phyloP scores from a whole-genome alignment of 2,329 filamentous ascomycete genomes.

The Colletotrichum scovillei region DNA sequence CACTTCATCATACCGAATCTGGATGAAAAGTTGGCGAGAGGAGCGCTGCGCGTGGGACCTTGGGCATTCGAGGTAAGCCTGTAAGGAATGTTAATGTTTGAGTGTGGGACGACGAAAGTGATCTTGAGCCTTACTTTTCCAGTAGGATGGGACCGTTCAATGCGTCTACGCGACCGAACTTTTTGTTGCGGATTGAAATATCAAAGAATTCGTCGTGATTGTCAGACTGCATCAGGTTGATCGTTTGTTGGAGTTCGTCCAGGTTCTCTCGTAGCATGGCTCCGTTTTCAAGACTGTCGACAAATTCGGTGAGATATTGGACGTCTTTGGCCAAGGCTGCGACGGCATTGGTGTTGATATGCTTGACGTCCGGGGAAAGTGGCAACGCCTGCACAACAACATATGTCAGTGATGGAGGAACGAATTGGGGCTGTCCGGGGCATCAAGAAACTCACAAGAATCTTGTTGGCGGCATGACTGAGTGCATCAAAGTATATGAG shows the following conservation, averaged over 20 bases:
- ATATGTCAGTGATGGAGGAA: neutral
- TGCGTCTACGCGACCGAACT: slow-evolving; percentile 92
- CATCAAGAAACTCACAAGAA: slow-evolving; percentile 67
- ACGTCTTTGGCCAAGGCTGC: slow-evolving; percentile 85
- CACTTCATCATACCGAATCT: slow-evolving; percentile 75
- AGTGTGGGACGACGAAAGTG: neutral
- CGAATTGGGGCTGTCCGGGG: neutral
- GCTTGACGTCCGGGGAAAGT: slow-evolving; percentile 80
- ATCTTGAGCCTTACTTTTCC: slow-evolving; percentile 77
- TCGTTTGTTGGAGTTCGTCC: slow-evolving; percentile 93
- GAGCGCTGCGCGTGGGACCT: slow-evolving; percentile 68
- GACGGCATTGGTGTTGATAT: slow-evolving; percentile 90
- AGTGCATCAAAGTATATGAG: slow-evolving; percentile 98
- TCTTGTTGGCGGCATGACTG: slow-evolving; percentile 88
- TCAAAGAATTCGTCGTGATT: slow-evolving; percentile 99
- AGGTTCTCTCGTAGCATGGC: slow-evolving; percentile 90
- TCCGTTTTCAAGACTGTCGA: slow-evolving; percentile 84
- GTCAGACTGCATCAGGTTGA: slow-evolving; percentile 85
- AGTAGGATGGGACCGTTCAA: slow-evolving; percentile 88
- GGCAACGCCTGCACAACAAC: slow-evolving; percentile 71
- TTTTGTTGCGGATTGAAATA: slow-evolving; percentile 87
- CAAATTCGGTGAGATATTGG: slow-evolving; percentile 85
- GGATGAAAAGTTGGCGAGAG: slow-evolving; percentile 79
- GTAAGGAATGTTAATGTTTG: slow-evolving; percentile 40
- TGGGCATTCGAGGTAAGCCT: slow-evolving; percentile 75